A percentile compares a stretch with the other conserved stretches of the same genome.
phyloP scores from a whole-genome alignment of 1,284 basidiomycete species.

The Mycena citricolor region DNA sequence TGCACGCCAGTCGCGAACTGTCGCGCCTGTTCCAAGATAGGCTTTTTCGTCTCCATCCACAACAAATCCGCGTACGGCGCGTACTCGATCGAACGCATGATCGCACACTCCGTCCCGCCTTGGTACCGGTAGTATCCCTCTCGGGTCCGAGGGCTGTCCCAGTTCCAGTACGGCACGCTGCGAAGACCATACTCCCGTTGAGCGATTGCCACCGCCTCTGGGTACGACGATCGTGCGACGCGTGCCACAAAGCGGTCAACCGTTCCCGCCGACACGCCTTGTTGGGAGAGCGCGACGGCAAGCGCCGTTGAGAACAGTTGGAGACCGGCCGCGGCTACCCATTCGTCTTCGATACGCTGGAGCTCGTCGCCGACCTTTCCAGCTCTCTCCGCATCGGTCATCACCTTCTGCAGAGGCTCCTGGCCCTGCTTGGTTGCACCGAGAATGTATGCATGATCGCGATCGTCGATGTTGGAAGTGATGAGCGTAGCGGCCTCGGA shows the following conservation, averaged over 20 bases:
- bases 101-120: slow-evolving; percentile 92
- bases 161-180: slow-evolving; percentile 81
- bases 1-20: slow-evolving; percentile 93
- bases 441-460: slow-evolving; percentile 96
- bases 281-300: slow-evolving; percentile 67
- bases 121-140: slow-evolving; percentile 98
- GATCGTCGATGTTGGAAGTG: slow-evolving; percentile 94
- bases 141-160: slow-evolving; percentile 91
- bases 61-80: slow-evolving; percentile 91
- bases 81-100: slow-evolving; percentile 91
- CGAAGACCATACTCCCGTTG: slow-evolving; percentile 79
- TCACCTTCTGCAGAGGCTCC: slow-evolving; percentile 74
- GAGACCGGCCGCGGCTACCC: slow-evolving; percentile 77
- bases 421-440: slow-evolving; percentile 80
- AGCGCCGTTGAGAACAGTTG: slow-evolving; percentile 79
- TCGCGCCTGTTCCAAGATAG: slow-evolving; percentile 90
- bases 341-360: slow-evolving; percentile 87
- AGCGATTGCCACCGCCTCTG: slow-evolving; percentile 74
- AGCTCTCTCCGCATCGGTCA: slow-evolving; percentile 80
- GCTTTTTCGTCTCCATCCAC: slow-evolving; percentile 99
- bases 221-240: slow-evolving; percentile 67
- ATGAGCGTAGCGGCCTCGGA: slow-evolving; percentile 95
- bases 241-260: slow-evolving; percentile 62
- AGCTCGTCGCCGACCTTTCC: slow-evolving; percentile 82
- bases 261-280: slow-evolving; percentile 50